Evolutionary conservation across 768 basidiomycete genomes (phyloP).

Genomic region (Lactarius hengduanensis): DNA sequence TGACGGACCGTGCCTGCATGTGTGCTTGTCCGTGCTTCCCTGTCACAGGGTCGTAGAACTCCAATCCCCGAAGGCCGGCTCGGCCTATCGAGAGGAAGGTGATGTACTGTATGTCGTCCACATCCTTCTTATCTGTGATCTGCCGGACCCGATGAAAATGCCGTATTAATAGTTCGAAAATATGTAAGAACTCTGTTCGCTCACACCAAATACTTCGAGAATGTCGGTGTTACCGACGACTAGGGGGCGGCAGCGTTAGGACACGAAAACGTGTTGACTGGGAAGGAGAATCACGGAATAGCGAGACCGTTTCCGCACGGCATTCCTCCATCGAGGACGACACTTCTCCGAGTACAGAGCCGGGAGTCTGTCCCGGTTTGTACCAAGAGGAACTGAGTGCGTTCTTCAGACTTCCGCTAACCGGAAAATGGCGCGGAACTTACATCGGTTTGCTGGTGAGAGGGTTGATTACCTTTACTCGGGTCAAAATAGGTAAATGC

Average conservation of each 20-base stretch:
- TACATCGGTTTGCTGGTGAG: slow-evolving; percentile 76
- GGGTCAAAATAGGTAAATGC: slow-evolving; percentile 7
- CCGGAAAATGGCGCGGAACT: slow-evolving; percentile 27
- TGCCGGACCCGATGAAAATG: slow-evolving; percentile 32
- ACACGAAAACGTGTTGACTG: slow-evolving; percentile 5
- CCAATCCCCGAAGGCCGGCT: slow-evolving; percentile 72
- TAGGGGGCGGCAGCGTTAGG: slow-evolving; percentile 31
- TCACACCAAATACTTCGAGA: slow-evolving; percentile 74
- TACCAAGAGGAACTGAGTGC: slow-evolving; percentile 73
- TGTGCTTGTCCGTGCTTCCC: slow-evolving; percentile 87
- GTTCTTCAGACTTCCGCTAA: slow-evolving; percentile 6
- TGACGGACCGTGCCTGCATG: slow-evolving; percentile 79
- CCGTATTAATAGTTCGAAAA: background rate
- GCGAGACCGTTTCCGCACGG: slow-evolving; percentile 83
- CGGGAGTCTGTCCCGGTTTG: slow-evolving; percentile 81
- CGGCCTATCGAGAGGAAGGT: slow-evolving; percentile 88
- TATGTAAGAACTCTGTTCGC: slow-evolving; percentile 29
- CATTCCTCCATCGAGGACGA: slow-evolving; percentile 93
- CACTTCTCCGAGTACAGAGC: slow-evolving; percentile 79
- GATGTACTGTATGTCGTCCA: slow-evolving; percentile 77
- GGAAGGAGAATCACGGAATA: slow-evolving; percentile 54
- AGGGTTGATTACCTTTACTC: slow-evolving; percentile 68
- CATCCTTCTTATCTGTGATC: slow-evolving; percentile 66
- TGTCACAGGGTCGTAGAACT: slow-evolving; percentile 78
- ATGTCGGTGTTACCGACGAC: slow-evolving; percentile 76